A percentile compares a stretch with the other conserved stretches of the same genome.
These are phyloP conservation scores for Schizosaccharomyces osmophilus DNA, from an alignment of 805 yeast species.

Conservation along the genomic window DNA sequence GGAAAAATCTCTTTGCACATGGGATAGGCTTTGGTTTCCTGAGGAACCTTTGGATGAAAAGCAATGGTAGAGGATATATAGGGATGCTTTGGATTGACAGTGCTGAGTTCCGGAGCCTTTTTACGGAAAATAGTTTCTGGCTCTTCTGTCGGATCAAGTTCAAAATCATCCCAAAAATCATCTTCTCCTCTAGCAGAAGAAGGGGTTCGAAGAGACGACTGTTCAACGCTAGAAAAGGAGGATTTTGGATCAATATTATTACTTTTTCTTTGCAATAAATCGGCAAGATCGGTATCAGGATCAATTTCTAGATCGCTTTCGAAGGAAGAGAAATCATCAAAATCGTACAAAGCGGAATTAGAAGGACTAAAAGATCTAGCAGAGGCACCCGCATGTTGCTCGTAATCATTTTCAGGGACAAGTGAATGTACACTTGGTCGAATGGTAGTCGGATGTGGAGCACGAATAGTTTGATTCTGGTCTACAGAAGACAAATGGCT, in stretches of 20 bases:
- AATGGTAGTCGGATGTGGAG: no score
- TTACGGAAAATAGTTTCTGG: neutral
- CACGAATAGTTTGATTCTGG: no score
- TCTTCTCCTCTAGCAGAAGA: neutral
- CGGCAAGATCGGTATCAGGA: neutral
- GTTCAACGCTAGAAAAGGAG: neutral
- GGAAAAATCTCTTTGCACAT: neutral
- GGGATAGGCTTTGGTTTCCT: neutral
- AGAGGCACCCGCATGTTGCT: neutral
- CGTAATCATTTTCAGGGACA: no score
- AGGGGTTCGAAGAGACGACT: neutral
- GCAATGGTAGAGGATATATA: neutral
- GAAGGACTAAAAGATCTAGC: neutral
- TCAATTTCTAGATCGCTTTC: neutral
- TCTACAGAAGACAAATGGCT: no score
- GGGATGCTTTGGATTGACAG: neutral
- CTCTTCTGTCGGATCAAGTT: neutral
- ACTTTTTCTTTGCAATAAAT: neutral
- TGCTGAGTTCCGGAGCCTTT: neutral
- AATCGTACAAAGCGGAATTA: neutral
- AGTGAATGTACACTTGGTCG: no score
- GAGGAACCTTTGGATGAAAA: neutral
- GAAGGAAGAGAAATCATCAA: neutral
- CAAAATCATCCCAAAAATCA: conserved; percentile 1
- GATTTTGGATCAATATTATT: neutral